Evolutionary conservation across 768 basidiomycete species (phyloP).

Genomic region (Tylopilus felleus): DNA sequence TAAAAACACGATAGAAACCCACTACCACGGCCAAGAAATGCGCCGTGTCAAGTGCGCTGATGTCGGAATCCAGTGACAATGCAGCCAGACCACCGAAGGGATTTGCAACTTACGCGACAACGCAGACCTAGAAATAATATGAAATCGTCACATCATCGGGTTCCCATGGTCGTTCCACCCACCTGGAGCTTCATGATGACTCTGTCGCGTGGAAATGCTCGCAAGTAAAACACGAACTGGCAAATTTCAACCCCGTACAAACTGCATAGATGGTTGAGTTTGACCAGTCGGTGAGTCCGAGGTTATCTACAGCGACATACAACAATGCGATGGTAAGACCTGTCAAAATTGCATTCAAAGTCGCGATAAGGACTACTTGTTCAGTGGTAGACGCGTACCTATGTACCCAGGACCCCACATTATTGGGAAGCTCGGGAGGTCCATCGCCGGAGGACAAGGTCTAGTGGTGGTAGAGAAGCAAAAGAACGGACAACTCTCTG

Average conservation of each 20-base stretch:
- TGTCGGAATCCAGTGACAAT: neutral
- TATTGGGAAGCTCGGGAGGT: neutral
- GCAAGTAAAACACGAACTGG: slow-evolving; percentile 9
- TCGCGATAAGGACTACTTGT: too few species aligned
- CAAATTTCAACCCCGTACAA: slow-evolving; percentile 6
- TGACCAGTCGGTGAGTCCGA: too few species aligned
- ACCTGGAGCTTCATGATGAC: slow-evolving; percentile 4
- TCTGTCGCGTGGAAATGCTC: slow-evolving; percentile 1
- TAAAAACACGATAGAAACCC: neutral
- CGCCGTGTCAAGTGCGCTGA: slow-evolving; percentile 2
- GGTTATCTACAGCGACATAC: neutral
- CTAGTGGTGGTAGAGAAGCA: neutral
- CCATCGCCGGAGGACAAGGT: neutral
- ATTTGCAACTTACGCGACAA: slow-evolving; percentile 2
- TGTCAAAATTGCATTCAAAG: neutral
- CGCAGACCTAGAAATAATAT: slow-evolving; percentile 3
- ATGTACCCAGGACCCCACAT: slow-evolving; percentile 4
- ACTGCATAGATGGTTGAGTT: neutral
- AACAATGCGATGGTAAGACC: slow-evolving; percentile 1
- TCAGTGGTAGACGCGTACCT: neutral
- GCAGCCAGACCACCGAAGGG: neutral
- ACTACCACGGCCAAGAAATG: neutral
- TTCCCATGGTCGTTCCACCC: neutral
- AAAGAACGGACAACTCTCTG: neutral
- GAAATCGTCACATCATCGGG: neutral